These are phyloP conservation scores for Rutstroemia sp. DNA, from an alignment of 2,329 filamentous ascomycete species.

Conservation along the genomic window DNA sequence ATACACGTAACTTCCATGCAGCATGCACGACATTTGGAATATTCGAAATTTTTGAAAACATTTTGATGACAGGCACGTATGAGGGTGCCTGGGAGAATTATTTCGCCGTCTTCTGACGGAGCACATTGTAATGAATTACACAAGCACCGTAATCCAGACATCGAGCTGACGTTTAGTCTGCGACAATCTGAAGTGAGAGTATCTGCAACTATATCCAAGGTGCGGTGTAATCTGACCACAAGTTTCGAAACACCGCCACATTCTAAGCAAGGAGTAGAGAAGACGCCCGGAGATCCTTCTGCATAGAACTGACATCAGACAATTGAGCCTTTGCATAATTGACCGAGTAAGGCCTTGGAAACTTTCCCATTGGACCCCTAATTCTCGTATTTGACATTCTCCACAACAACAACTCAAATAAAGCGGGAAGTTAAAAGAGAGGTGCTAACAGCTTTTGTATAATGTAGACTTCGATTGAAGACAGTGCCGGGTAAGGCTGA, in stretches of 20 bases:
- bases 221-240: not conserved
- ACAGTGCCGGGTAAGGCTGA: constrained; percentile 8
- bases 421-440: not conserved
- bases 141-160: no score
- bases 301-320: constrained; percentile 1
- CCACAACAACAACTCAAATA: no score
- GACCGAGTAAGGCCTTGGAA: not conserved
- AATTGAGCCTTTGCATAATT: constrained; percentile 7
- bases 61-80: not conserved
- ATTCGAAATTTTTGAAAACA: not conserved
- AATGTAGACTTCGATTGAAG: not conserved
- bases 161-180: no score
- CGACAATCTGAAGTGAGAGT: not conserved
- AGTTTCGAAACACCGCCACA: constrained; percentile 1
- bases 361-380: not conserved
- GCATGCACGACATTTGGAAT: not conserved
- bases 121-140: not conserved
- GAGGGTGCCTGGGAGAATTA: not conserved
- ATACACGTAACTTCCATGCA: not conserved
- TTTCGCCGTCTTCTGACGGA: not conserved
- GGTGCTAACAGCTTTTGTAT: not conserved
- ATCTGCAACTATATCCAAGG: not conserved
- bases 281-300: constrained; percentile 1
- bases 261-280: not conserved
- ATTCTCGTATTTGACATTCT: not conserved